Conservation (phyloP, 2,329 filamentous ascomycete species). For the Capronia epimyces region DNA sequence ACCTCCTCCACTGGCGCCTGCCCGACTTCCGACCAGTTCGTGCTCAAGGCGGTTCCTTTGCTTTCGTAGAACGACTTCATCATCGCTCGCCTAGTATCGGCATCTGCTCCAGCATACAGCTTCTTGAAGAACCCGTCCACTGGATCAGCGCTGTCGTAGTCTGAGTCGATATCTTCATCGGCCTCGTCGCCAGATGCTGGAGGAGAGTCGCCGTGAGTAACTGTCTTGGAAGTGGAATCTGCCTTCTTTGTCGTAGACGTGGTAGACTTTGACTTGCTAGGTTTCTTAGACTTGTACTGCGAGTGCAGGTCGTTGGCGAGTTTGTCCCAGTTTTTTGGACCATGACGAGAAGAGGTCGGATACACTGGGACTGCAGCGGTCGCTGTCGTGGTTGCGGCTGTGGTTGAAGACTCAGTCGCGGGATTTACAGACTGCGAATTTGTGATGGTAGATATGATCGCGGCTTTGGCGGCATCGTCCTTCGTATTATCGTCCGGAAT, state of each 20-base stretch:
- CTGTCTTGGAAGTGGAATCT: constrained; percentile 27
- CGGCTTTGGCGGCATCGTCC: constrained; percentile 27
- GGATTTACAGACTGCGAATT: neutral
- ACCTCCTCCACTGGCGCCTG: constrained; percentile 58
- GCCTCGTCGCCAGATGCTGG: constrained; percentile 36
- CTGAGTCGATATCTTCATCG: constrained; percentile 45
- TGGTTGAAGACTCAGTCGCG: constrained; percentile 5
- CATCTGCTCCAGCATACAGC: constrained; percentile 69
- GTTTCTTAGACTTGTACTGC: constrained; percentile 34
- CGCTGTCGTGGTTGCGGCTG: constrained; percentile 19
- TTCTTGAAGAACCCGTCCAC: constrained; percentile 83
- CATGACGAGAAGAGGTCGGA: constrained; percentile 76
- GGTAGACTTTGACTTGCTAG: constrained; percentile 30
- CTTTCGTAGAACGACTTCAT: constrained; percentile 96
- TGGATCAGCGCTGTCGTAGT: constrained; percentile 33
- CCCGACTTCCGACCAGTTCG: constrained; percentile 80
- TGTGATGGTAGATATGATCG: constrained; percentile 8
- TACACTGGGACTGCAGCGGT: constrained; percentile 54
- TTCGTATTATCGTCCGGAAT: constrained; percentile 9
- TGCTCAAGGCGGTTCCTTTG: constrained; percentile 86
- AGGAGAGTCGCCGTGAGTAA: constrained; percentile 25
- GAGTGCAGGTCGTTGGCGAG: constrained; percentile 51
- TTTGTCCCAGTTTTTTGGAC: constrained; percentile 90
- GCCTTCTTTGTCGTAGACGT: constrained; percentile 28
- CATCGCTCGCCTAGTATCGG: constrained; percentile 86